These are phyloP conservation scores for Pseudogymnoascus sp. DNA, from an alignment of 2,329 filamentous ascomycete species.

Conservation along the genomic window DNA sequence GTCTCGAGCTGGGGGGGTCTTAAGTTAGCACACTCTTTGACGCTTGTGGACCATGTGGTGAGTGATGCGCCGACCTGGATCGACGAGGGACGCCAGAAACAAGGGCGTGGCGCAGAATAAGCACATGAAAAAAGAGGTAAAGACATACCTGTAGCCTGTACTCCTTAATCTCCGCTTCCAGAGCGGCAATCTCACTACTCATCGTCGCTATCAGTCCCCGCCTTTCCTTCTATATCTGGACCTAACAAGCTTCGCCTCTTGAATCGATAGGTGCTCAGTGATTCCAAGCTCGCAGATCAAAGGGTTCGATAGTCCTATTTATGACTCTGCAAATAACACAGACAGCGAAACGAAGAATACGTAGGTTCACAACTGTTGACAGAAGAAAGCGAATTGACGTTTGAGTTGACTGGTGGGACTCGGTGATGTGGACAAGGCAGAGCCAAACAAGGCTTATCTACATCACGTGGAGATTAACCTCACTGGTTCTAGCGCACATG, in stretches of 20 bases:
- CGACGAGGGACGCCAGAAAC: background rate
- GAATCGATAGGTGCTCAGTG: background rate
- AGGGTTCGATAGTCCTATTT: background rate
- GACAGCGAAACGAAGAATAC: background rate
- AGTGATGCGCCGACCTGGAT: background rate
- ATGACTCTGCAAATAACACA: background rate
- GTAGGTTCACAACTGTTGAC: background rate
- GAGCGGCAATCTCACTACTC: conserved; percentile 26
- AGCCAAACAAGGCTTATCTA: background rate
- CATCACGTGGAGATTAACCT: background rate
- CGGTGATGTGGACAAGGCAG: background rate
- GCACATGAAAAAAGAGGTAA: background rate
- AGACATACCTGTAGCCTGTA: conserved; percentile 48
- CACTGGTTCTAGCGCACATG: background rate
- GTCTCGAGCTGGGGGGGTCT: conserved; percentile 58
- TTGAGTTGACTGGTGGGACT: background rate
- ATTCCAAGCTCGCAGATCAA: background rate
- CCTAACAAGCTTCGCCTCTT: background rate
- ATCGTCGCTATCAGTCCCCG: conserved; percentile 12
- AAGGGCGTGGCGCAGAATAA: background rate
- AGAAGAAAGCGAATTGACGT: background rate
- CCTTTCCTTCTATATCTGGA: background rate
- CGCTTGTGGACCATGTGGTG: background rate
- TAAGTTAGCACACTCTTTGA: conserved; percentile 13
- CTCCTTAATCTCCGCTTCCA: conserved; percentile 46